Percentiles rank a stretch among this genome's conserved stretches.
These are phyloP conservation scores for Mollisia scopiformis DNA, from an alignment of 2,329 filamentous ascomycete genomes.

Conservation along the genomic window DNA sequence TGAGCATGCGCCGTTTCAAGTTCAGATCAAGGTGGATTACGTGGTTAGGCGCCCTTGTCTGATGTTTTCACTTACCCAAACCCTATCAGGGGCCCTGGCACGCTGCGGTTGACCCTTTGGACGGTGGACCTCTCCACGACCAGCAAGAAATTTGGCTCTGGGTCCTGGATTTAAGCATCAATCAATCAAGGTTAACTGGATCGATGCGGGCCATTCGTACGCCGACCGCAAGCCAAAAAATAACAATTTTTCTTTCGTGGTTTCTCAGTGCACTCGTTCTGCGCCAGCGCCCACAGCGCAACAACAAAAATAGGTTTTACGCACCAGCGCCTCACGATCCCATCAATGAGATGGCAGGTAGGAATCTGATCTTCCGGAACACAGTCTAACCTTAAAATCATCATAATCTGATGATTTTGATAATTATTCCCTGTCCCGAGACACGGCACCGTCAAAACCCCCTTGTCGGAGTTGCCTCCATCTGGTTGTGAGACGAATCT, in stretches of 20 bases:
- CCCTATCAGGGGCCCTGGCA: not conserved
- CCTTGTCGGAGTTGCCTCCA: slow-evolving; percentile 19
- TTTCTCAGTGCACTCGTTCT: not conserved
- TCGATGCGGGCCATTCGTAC: not conserved
- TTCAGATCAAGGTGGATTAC: slow-evolving; percentile 18
- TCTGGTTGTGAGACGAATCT: slow-evolving; percentile 33
- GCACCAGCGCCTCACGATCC: not conserved
- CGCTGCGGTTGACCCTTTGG: not conserved
- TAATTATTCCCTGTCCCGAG: slow-evolving; percentile 20
- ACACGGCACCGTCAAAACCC: slow-evolving; percentile 25
- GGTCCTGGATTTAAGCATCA: not conserved
- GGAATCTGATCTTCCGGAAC: slow-evolving; percentile 21
- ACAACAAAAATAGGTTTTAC: not conserved
- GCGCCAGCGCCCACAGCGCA: not conserved
- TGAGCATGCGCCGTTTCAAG: slow-evolving; percentile 30
- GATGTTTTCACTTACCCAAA: slow-evolving; percentile 19
- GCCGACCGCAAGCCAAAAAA: not conserved
- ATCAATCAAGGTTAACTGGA: not conserved
- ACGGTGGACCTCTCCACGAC: not conserved
- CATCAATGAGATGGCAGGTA: slow-evolving; percentile 18
- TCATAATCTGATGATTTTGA: slow-evolving; percentile 16
- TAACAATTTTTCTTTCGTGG: not conserved
- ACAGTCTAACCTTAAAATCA: slow-evolving; percentile 12
- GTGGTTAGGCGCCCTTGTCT: slow-evolving; percentile 15
- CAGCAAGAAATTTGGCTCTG: not conserved